Base-by-base conservation (phyloP, 164 flowering plant genomes). In the Aristolochia californica region DNA sequence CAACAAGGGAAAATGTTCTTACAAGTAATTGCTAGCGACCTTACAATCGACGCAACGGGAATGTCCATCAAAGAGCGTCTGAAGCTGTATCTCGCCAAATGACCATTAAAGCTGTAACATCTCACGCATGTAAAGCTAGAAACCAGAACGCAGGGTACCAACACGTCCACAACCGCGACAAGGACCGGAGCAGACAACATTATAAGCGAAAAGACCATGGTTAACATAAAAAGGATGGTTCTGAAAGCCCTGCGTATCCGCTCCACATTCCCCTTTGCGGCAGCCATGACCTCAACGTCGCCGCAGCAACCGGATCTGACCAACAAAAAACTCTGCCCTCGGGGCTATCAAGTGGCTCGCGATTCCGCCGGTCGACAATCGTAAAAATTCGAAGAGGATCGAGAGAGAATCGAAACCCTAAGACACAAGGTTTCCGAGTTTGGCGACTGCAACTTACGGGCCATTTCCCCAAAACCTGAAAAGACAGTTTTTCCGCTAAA, bases 21-120 rank as follows among this genome's bases (percentile, higher is more conserved):
- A 91, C 98, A 84, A 28, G 75, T 75, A 51, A 88, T 84, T 21
- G 84, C 62, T 66, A 91, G 71, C 58, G 98, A 91, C 83, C 95
- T 74, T 80, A 80, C 22, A 57, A 82, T 49, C 12, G 96, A 91
- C 58, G 86, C 87, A 44, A 88, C 67, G 51, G 98, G 96, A 61
- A 91, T 79, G 65, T 91, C 98, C 28, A 77, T 71, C 71, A 91
- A 74, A 45, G 95, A 86, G 70, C 77, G 79, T 64, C 78, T 83
- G 69, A 88, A 88, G 40, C 76, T 71, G 61, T 91, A 91, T 69
- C 90, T 68, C 57, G 56, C 58, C 70, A 84, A 68, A 69, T 83
- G 93, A 50, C 79, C 81, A 57, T 65, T 79, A 50, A 83, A 68
- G 23, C 81, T 61, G 57, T 72, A 61, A 65, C 93, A 86, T 22